Evolutionary conservation across 805 yeast species (phyloP).

Genomic region (Kuraishia floccosa): DNA sequence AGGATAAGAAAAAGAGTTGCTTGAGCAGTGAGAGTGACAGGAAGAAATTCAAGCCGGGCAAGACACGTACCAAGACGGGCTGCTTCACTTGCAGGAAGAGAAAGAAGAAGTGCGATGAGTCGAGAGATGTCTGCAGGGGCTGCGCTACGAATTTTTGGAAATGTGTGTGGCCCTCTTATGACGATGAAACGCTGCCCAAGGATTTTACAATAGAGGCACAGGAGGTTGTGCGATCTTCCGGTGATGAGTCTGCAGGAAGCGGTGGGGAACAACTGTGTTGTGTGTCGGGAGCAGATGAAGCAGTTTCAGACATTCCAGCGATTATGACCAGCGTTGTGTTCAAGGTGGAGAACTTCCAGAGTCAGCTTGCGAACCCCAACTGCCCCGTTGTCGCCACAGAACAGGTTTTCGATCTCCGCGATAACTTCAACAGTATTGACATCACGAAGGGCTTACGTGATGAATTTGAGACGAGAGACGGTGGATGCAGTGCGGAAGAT

Average conservation of each 20-base stretch:
- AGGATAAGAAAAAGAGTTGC: neutral
- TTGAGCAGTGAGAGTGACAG: no score
- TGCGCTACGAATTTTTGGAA: slow-evolving; percentile 19
- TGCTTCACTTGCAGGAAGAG: slow-evolving; percentile 24
- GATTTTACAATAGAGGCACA: slow-evolving; percentile 13
- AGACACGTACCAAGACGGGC: slow-evolving; percentile 21
- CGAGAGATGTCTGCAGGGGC: slow-evolving; percentile 21
- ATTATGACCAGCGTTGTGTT: neutral
- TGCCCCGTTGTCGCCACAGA: neutral
- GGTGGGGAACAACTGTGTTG: no score
- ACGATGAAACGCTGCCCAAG: slow-evolving; percentile 14
- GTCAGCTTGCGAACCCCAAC: no score
- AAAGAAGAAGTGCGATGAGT: slow-evolving; percentile 26
- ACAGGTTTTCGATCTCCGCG: no score
- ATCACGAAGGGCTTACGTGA: no score
- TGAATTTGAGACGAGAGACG: no score
- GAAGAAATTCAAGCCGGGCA: neutral
- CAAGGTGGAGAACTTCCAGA: neutral
- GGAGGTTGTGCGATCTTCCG: no score
- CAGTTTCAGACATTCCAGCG: neutral
- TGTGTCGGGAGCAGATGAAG: no score
- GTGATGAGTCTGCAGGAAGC: no score
- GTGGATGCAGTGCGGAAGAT: no score
- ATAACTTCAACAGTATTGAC: no score
- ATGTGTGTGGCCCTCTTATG: slow-evolving; percentile 19